These are phyloP conservation scores for Elasticomyces elasticus DNA, from an alignment of 495 filamentous ascomycete species.

Conservation along the genomic window DNA sequence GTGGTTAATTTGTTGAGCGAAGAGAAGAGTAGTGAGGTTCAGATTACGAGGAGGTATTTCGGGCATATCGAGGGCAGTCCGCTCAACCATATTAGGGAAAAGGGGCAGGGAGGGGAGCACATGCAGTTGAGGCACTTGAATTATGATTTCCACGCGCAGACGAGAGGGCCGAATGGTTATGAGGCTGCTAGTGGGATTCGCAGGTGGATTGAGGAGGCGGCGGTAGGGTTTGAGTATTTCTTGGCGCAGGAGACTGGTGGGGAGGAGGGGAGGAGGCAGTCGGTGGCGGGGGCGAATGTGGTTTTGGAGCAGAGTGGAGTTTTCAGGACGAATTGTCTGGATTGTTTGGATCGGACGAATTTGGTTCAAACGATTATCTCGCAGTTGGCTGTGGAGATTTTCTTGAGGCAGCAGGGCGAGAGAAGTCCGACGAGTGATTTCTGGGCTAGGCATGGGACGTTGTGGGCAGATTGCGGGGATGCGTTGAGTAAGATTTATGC, in stretches of 20 bases:
- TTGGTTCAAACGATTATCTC: constrained; percentile 92
- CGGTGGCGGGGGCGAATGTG: constrained; percentile 42
- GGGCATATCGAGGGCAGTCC: constrained; percentile 62
- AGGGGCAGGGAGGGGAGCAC: constrained; percentile 11
- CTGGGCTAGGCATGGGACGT: constrained; percentile 76
- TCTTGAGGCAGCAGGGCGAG: constrained; percentile 59
- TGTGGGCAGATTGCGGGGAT: constrained; percentile 99
- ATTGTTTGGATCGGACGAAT: constrained; percentile 94
- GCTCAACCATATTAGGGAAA: constrained; percentile 43
- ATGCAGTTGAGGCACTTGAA: constrained; percentile 48
- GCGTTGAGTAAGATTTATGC: constrained; percentile 91
- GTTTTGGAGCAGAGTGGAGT: constrained; percentile 86
- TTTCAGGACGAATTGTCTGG: constrained; percentile 91
- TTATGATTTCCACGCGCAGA: constrained; percentile 86
- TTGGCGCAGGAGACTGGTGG: constrained; percentile 51
- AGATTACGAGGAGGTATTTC: constrained; percentile 68
- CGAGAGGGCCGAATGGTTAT: constrained; percentile 76
- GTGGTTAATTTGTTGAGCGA: constrained; percentile 86
- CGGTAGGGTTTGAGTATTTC: constrained; percentile 83
- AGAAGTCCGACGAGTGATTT: constrained; percentile 58
- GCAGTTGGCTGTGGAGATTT: constrained; percentile 76
- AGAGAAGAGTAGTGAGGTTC: constrained; percentile 70
- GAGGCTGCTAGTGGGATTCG: constrained; percentile 75
- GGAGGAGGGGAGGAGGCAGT: constrained; percentile 3
- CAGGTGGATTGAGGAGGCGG: constrained; percentile 59